A percentile compares a stretch with the other conserved stretches of the same genome.
These are phyloP conservation scores for Ophiocordyceps camponoti-floridani DNA, from an alignment of 2,329 filamentous ascomycete genomes.

Conservation along the genomic window DNA sequence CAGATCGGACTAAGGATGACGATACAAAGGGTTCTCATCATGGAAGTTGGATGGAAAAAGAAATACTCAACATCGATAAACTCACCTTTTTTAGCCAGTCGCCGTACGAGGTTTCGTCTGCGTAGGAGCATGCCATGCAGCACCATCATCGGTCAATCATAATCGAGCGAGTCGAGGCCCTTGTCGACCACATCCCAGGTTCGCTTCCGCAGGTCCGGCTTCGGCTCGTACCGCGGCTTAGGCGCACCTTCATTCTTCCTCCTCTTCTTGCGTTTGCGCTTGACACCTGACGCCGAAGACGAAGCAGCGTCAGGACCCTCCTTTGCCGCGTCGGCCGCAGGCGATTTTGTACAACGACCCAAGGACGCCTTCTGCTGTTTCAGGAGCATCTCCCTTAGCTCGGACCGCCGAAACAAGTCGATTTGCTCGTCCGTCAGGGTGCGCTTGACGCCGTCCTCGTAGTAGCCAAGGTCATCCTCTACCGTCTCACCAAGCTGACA, in stretches of 20 bases:
- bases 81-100: neutral
- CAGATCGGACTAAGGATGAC: constrained; percentile 89
- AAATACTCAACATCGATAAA: neutral
- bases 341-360: neutral
- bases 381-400: constrained; percentile 55
- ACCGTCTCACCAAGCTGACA: constrained; percentile 9
- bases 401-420: constrained; percentile 75
- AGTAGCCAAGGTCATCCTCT: constrained; percentile 64
- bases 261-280: constrained; percentile 17
- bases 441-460: constrained; percentile 69
- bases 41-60: constrained; percentile 9
- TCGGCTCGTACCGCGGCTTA: constrained; percentile 24
- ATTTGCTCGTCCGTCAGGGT: constrained; percentile 87
- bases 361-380: constrained; percentile 11
- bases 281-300: constrained; percentile 2
- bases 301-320: neutral
- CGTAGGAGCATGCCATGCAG: too few relatives aligned
- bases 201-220: constrained; percentile 45
- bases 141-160: constrained; percentile 24
- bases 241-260: constrained; percentile 12
- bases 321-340: neutral
- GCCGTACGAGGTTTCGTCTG: too few relatives aligned
- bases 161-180: constrained; percentile 41
- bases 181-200: constrained; percentile 49
- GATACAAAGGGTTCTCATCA: constrained; percentile 79